Evolutionary conservation across 306 rosid genomes (phyloP).

Genomic region (Castanospermum australe): DNA sequence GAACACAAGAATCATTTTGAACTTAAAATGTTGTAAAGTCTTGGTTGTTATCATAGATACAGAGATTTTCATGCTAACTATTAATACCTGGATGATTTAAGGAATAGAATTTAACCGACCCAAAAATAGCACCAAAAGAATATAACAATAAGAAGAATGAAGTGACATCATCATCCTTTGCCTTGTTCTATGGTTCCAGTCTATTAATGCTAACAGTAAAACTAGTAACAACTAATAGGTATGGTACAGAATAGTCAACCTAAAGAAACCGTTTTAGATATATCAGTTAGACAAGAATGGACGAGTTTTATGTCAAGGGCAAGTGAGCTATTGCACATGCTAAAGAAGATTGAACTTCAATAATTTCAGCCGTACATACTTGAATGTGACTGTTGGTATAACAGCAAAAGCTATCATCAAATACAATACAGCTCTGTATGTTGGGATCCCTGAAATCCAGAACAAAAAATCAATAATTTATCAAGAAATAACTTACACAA

Average conservation of each 20-base stretch:
- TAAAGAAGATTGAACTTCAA: slow-evolving; percentile 12
- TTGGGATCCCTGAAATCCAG: slow-evolving; percentile 58
- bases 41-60: background rate
- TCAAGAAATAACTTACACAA: background rate
- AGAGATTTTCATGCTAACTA: background rate
- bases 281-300: background rate
- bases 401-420: slow-evolving; percentile 77
- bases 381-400: slow-evolving; percentile 71
- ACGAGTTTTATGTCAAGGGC: background rate
- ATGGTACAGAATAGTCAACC: slow-evolving; percentile 1
- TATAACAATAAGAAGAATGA: background rate
- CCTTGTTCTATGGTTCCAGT: slow-evolving; percentile 8
- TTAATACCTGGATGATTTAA: background rate
- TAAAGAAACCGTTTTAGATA: background rate
- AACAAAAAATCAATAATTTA: slow-evolving; percentile 12
- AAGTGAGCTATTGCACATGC: background rate
- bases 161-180: background rate
- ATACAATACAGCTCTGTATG: slow-evolving; percentile 45
- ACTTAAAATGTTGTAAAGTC: background rate
- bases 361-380: slow-evolving; percentile 51
- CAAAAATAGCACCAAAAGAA: background rate
- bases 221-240: slow-evolving; percentile 5
- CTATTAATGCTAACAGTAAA: background rate
- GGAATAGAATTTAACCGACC: background rate
- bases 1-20: background rate